Base-by-base conservation (phyloP, 1,139 yeast genomes). In the Yamadazyma pseudoaaseri region DNA sequence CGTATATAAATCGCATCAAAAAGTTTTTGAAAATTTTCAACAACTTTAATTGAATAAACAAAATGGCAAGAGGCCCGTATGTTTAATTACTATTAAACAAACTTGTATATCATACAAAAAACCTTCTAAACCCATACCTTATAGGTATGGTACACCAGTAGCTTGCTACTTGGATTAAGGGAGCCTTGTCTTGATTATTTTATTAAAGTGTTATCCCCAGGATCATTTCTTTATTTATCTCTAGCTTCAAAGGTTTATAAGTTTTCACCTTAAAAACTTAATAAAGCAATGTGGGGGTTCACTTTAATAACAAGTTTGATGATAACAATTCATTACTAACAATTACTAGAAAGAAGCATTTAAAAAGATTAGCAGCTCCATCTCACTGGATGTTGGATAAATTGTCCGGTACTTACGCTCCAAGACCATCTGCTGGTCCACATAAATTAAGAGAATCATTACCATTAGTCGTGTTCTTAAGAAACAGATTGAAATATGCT, bases 321-420 rank as follows among this genome's bases (percentile, higher is more conserved):
- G 22, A 17, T 16, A 13, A 12, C 11, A 6, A 6, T 6, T 6
- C 13, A 12, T 89, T 85, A 81, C 89, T 72, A 89, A 87, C 33
- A 23, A 14, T 14, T 10, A 11, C 12, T 23, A 29, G 32, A 42
- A 63, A 62, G 64, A 64, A 64, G 59, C 70, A 63, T 48, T 59
- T 63, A 52, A 64, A 62, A 56, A 64, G 70, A 63, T 62, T 64
- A 56, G 68, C 68, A 50, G 70, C 70, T 43, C 99, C 99, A 80
- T 85, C 90, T 79, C 98, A 94, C 85, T 94, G 98, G 98, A 86
- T 94, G 95, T 86, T 94, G 81, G 98, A 92, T 95, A 94, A 94
- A 80, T 81, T 94, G 79, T 86, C 97, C 70, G 99, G 99, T 68
- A 80, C 89, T 67, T 92, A 92, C 72, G 98, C 98, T 55, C 98